These are phyloP conservation scores for Puccinia brachypodii DNA, from an alignment of 1,284 basidiomycete genomes.

Conservation along the genomic window DNA sequence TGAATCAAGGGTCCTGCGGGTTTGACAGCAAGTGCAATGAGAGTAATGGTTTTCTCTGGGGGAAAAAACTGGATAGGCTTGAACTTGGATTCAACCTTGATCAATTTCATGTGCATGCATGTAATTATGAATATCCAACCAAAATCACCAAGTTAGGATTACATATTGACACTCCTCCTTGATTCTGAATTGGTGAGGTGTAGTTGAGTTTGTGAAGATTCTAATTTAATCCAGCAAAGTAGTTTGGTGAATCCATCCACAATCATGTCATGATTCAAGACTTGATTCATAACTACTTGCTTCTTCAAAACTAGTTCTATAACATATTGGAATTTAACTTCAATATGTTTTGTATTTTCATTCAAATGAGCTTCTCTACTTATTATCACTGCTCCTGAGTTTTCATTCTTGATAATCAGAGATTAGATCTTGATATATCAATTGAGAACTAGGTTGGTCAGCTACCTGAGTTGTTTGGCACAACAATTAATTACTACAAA, in stretches of 20 bases:
- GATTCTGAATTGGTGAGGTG: background rate
- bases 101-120: too few relatives aligned
- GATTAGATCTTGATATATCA: background rate
- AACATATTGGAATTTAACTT: background rate
- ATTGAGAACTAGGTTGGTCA: background rate
- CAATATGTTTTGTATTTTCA: background rate
- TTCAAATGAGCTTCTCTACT: background rate
- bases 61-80: too few relatives aligned
- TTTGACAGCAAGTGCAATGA: too few relatives aligned
- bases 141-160: too few relatives aligned
- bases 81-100: too few relatives aligned
- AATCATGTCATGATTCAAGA: background rate
- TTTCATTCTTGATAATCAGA: background rate
- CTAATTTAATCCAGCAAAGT: background rate
- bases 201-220: background rate
- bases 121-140: too few relatives aligned
- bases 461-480: background rate
- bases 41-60: too few relatives aligned
- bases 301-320: background rate
- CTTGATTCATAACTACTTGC: background rate
- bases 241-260: background rate
- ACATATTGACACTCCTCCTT: too few relatives aligned
- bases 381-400: background rate
- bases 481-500: background rate
- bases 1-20: too few relatives aligned